Base-by-base conservation (phyloP, 805 yeast genomes). In the Suhomyces sp. region DNA sequence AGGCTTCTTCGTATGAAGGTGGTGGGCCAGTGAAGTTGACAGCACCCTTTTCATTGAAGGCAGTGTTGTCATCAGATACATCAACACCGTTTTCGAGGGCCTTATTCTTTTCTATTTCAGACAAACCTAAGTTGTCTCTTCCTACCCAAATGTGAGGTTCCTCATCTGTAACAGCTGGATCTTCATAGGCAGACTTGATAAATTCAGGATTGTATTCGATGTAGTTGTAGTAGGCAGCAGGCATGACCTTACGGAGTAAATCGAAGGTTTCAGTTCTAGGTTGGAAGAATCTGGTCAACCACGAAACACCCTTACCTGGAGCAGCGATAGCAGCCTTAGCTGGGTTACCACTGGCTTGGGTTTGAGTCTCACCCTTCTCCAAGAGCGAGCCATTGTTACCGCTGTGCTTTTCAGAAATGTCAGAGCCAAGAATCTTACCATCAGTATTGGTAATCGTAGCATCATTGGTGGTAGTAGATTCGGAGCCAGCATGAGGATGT, bases 141-240 rank as follows among this genome's bases (percentile, higher is more conserved):
- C 83, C 78, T 42, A 83, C 65, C 95, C 95, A 85, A 32, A 83
- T 65, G 38, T 73, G 72, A 19, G 88, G 86, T 41, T 65, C 77
- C 6, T 62, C 71, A 20, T 69, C 80, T n/a, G 53, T 58, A 24
- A 78, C 72, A 25, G 75, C 73, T 16, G 87, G 86, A 48, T 78
- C 75, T 23, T 70, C 65, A 48, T 77, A 81, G 14, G 73, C 69
- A 33, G 56, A 51, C 39, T 58, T 56, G 21, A 68, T 50, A 41
- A 66, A 70, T 28, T 66, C 71, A 5, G 60, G 51, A 36, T 64
- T 58, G 45, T 68, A 69, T 42, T 61, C 66, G 38, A 66, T 58
- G 47, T 66, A 65, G 44, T 65, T 63, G 58, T 54, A 60, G 41
- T 58, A 66, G 15, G 51, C 33, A 16, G 49, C 54, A 23, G 81